Evolutionary conservation across 2,329 filamentous ascomycete genomes (phyloP).

Genomic region (Torrubiellomyces zombiae): DNA sequence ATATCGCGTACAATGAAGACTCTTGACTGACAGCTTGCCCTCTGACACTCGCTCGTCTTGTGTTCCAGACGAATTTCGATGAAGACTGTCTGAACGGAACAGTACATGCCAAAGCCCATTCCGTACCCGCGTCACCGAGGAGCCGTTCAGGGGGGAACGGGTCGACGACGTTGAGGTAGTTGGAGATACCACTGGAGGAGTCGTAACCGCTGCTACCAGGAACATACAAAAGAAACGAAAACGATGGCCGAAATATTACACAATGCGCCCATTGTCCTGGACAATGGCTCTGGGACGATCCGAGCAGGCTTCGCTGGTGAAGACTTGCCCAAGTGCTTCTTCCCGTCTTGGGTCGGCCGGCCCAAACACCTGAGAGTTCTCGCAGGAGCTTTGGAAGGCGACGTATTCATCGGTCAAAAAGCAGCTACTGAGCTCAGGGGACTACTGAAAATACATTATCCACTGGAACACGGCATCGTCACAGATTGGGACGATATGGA

Average conservation of each 20-base stretch:
- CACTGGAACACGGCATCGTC: constrained; percentile 92
- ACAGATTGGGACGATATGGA: constrained; percentile 99
- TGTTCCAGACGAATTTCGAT: too few relatives aligned
- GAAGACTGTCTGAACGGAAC: too few relatives aligned
- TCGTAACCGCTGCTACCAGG: background rate
- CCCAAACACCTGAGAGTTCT: constrained; percentile 91
- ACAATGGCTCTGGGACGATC: constrained; percentile 97
- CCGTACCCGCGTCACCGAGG: too few relatives aligned
- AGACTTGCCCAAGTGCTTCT: constrained; percentile 90
- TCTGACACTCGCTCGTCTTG: too few relatives aligned
- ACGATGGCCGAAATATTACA: constrained; percentile 53
- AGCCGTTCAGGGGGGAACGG: too few relatives aligned
- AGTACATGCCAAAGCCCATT: too few relatives aligned
- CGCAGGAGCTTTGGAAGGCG: constrained; percentile 89
- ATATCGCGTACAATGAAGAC: too few relatives aligned
- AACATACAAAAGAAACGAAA: constrained; percentile 3
- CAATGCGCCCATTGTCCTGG: constrained; percentile 95
- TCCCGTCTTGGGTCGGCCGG: constrained; percentile 90
- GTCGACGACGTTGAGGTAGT: too few relatives aligned
- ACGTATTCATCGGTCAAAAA: constrained; percentile 89
- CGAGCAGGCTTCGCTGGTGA: constrained; percentile 93
- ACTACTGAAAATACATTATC: constrained; percentile 87
- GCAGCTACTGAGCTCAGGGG: constrained; percentile 78
- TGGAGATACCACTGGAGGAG: too few relatives aligned
- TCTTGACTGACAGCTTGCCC: too few relatives aligned